phyloP scores from a whole-genome alignment of 306 rosid species.

The Cyamopsis tetragonoloba region DNA sequence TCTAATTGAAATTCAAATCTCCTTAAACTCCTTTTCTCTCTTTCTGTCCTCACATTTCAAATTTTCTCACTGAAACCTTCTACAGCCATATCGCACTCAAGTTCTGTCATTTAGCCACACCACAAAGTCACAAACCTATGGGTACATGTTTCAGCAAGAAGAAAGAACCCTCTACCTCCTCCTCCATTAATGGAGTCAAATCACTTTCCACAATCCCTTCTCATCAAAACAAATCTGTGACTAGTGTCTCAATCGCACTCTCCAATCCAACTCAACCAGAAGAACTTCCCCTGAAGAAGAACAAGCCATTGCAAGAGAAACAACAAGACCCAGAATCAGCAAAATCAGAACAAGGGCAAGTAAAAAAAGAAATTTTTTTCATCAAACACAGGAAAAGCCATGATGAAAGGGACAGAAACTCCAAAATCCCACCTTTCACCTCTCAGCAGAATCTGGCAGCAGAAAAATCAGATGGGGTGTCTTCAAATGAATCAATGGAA shows the following conservation, averaged over 20 bases:
- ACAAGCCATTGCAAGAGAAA: conserved; percentile 20
- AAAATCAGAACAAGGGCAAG: conserved; percentile 23
- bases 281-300: conserved; percentile 29
- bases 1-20: conserved; percentile 37
- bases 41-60: not conserved
- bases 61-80: conserved; percentile 5
- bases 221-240: conserved; percentile 15
- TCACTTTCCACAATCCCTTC: conserved; percentile 30
- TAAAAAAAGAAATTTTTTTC: conserved; percentile 70
- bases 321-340: conserved; percentile 20
- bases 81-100: conserved; percentile 5
- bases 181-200: conserved; percentile 15
- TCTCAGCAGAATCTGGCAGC: conserved; percentile 17
- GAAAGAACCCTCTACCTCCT: conserved; percentile 34
- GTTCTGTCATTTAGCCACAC: conserved; percentile 17
- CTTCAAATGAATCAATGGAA: not conserved
- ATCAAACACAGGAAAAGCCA: conserved; percentile 86
- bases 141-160: conserved; percentile 94
- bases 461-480: conserved; percentile 2
- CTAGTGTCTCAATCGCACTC: not conserved
- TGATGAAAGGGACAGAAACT: conserved; percentile 56
- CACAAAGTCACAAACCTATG: conserved; percentile 36
- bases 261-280: conserved; percentile 30
- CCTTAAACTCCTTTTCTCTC: conserved; percentile 2
- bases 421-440: conserved; percentile 27